Evolutionary conservation across 495 filamentous ascomycete genomes (phyloP).

Genomic region (Penicillium taxi): DNA sequence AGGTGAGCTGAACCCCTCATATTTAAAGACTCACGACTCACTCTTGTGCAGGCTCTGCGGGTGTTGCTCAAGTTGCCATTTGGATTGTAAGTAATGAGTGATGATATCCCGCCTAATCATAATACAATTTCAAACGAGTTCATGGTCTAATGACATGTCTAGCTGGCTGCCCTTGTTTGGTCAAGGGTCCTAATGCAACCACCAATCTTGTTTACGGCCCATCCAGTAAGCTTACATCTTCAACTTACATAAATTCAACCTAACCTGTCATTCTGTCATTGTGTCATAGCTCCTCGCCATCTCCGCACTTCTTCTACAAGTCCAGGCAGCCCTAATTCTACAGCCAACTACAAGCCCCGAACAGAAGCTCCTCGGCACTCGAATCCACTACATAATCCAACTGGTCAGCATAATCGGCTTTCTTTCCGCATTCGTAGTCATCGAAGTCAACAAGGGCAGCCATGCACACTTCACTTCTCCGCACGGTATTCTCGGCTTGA

Average conservation of each 20-base stretch:
- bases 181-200: slow-evolving; percentile 58
- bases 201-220: slow-evolving; percentile 69
- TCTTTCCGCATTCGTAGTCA: slow-evolving; percentile 60
- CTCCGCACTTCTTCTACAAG: slow-evolving; percentile 60
- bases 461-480: slow-evolving; percentile 66
- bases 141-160: not conserved
- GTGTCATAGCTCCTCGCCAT: slow-evolving; percentile 57
- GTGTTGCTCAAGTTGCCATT: slow-evolving; percentile 58
- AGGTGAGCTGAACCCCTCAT: slow-evolving; percentile 42
- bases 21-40: not conserved
- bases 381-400: slow-evolving; percentile 60
- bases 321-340: slow-evolving; percentile 74
- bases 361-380: slow-evolving; percentile 67
- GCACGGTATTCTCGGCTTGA: slow-evolving; percentile 72
- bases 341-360: slow-evolving; percentile 73
- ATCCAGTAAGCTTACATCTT: slow-evolving; percentile 52
- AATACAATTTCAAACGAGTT: not conserved
- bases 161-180: slow-evolving; percentile 70
- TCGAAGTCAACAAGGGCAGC: slow-evolving; percentile 71
- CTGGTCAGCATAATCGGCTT: slow-evolving; percentile 53
- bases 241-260: not conserved
- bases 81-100: slow-evolving; percentile 46
- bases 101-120: not conserved
- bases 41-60: slow-evolving; percentile 51
- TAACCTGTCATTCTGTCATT: slow-evolving; percentile 3